These are phyloP conservation scores for Podila clonocystis DNA, from an alignment of 192 early-diverging fungal genomes.

Conservation along the genomic window DNA sequence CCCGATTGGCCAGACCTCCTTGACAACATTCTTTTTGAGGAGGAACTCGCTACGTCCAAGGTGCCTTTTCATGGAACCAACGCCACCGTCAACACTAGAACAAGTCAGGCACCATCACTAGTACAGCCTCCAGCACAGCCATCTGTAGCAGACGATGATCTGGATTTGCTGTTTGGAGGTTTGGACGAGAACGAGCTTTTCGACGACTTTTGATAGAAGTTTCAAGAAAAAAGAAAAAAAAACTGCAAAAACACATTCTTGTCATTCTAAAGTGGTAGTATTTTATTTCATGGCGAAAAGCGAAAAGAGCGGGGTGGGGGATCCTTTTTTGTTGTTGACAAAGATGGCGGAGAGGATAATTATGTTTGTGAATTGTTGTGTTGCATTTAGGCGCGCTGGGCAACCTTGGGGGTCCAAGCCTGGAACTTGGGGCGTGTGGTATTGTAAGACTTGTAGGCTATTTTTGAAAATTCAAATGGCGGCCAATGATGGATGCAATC, in stretches of 20 bases:
- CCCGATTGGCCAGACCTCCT: constrained; percentile 30
- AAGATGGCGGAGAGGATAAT: no score
- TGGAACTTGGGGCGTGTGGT: constrained; percentile 64
- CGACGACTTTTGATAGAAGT: constrained; percentile 1
- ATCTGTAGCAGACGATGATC: constrained; percentile 19
- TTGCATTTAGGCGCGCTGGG: constrained; percentile 33
- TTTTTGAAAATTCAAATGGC: neutral
- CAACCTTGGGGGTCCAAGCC: constrained; percentile 65
- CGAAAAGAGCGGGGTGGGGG: no score
- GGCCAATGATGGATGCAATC: neutral
- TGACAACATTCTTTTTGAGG: constrained; percentile 14
- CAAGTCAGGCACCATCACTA: no score
- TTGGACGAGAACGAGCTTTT: constrained; percentile 29
- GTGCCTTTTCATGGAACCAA: neutral
- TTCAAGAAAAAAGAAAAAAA: neutral
- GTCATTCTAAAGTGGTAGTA: no score
- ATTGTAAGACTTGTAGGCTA: constrained; percentile 67
- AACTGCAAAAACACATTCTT: no score
- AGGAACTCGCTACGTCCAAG: neutral
- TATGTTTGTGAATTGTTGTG: no score
- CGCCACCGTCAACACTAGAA: neutral
- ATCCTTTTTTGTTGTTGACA: no score
- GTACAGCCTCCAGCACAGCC: neutral
- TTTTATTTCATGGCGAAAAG: no score
- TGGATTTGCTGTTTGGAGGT: constrained; percentile 34